phyloP scores from a whole-genome alignment of 345 rosid genomes.

The Cardamine resedifolia region DNA sequence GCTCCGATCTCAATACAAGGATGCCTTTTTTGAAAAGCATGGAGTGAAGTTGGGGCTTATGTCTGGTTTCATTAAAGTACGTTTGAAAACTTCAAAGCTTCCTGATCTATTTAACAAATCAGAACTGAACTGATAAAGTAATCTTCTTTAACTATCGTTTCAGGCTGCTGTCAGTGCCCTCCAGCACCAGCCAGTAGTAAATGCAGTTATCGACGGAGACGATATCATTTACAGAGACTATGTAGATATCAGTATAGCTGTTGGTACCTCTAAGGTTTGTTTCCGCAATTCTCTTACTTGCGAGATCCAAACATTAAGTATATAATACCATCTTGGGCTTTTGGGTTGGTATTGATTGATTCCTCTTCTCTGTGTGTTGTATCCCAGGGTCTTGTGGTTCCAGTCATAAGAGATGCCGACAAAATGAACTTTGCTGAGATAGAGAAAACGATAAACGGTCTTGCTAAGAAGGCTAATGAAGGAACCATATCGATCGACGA shows the following conservation, averaged over 20 bases:
- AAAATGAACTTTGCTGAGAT: slow-evolving; percentile 85
- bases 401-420: slow-evolving; percentile 76
- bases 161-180: slow-evolving; percentile 99
- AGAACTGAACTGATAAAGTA: background rate
- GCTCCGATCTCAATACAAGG: slow-evolving; percentile 95
- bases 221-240: slow-evolving; percentile 97
- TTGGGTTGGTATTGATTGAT: slow-evolving; percentile 9
- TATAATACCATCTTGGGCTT: background rate
- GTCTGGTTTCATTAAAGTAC: slow-evolving; percentile 95
- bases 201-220: slow-evolving; percentile 99
- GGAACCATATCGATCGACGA: slow-evolving; percentile 96
- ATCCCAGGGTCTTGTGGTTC: slow-evolving; percentile 84
- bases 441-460: slow-evolving; percentile 84
- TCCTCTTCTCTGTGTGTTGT: background rate
- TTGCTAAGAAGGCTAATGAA: slow-evolving; percentile 88
- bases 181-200: slow-evolving; percentile 88
- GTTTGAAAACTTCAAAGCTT: background rate
- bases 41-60: slow-evolving; percentile 97
- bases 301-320: background rate
- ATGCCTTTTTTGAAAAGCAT: slow-evolving; percentile 91
- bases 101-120: background rate
- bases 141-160: slow-evolving; percentile 20
- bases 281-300: background rate
- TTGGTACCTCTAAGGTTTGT: slow-evolving; percentile 63
- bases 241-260: slow-evolving; percentile 88